These are phyloP conservation scores for Peronospora destructor DNA, from an alignment of 352 stramenopile genomes.

Conservation along the genomic window DNA sequence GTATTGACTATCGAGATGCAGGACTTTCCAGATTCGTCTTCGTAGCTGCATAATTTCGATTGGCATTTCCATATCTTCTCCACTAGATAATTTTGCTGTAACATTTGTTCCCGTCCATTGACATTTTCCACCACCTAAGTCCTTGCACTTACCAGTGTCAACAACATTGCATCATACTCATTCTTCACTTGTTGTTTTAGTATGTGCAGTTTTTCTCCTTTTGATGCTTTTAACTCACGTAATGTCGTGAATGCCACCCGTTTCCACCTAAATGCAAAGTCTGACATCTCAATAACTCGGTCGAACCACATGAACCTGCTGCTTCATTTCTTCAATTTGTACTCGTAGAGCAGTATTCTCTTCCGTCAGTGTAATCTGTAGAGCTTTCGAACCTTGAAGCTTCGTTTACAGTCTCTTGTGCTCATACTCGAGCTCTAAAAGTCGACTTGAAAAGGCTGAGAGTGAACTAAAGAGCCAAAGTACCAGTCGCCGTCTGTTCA, in stretches of 20 bases:
- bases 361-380: conserved; percentile 65
- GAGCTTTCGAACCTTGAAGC: conserved; percentile 38
- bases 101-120: conserved; percentile 38
- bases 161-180: conserved; percentile 28
- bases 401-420: conserved; percentile 61
- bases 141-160: conserved; percentile 39
- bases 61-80: conserved; percentile 80
- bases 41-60: conserved; percentile 74
- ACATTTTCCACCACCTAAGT: conserved; percentile 39
- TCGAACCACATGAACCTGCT: too few relatives aligned
- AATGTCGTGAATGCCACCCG: conserved; percentile 26
- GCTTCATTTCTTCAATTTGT: conserved; percentile 43
- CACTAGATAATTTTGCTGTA: conserved; percentile 59
- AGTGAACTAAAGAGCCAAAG: conserved; percentile 20
- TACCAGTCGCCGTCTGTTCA: neutral
- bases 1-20: conserved; percentile 71
- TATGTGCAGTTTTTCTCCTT: conserved; percentile 27
- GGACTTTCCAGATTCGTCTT: conserved; percentile 84
- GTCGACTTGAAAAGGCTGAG: conserved; percentile 44
- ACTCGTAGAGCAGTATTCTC: conserved; percentile 56
- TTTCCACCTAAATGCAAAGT: conserved; percentile 39
- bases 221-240: conserved; percentile 29
- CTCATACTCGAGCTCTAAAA: conserved; percentile 68
- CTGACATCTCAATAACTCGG: conserved; percentile 54
- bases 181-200: conserved; percentile 39